Conservation (phyloP, 2,329 filamentous ascomycete genomes). For the Zymoseptoria pseudotritici region DNA sequence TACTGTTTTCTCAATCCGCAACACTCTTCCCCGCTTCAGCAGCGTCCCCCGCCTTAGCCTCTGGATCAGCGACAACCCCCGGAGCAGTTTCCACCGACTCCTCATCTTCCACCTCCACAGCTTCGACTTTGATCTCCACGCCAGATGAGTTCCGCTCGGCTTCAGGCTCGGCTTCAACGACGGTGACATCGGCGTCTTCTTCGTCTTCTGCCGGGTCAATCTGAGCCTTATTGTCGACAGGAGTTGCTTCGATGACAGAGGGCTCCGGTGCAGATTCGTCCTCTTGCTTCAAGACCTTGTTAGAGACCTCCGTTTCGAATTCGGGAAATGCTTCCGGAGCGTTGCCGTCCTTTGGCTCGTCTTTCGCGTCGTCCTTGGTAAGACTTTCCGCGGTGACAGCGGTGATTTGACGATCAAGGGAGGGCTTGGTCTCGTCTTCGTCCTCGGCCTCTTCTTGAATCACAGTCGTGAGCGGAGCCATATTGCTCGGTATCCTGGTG, state of each 20-base stretch:
- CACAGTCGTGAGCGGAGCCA: slow-evolving; percentile 72
- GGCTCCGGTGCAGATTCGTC: background rate
- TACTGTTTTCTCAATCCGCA: slow-evolving; percentile 10
- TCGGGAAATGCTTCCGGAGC: background rate
- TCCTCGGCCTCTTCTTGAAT: slow-evolving; percentile 72
- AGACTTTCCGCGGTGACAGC: background rate
- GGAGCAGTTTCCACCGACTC: background rate
- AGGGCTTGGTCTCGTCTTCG: slow-evolving; percentile 20
- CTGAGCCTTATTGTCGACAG: background rate
- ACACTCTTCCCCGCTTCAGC: slow-evolving; percentile 35
- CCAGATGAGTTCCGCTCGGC: slow-evolving; percentile 5
- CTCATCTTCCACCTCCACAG: slow-evolving; percentile 11
- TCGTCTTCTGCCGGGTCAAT: slow-evolving; percentile 45
- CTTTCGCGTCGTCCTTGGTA: slow-evolving; percentile 9
- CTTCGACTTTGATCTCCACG: slow-evolving; percentile 15
- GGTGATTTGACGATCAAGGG: slow-evolving; percentile 22
- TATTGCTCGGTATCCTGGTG: slow-evolving; percentile 72
- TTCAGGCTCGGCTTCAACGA: slow-evolving; percentile 2
- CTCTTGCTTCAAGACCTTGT: background rate
- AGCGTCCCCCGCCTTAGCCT: slow-evolving; percentile 6
- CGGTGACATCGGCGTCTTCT: slow-evolving; percentile 4
- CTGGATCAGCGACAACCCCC: slow-evolving; percentile 1
- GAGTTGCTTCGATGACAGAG: background rate
- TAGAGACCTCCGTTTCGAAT: background rate
- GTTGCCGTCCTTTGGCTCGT: background rate